Base-by-base conservation (phyloP, 1,284 basidiomycete genomes). In the Polyporus tsugae region DNA sequence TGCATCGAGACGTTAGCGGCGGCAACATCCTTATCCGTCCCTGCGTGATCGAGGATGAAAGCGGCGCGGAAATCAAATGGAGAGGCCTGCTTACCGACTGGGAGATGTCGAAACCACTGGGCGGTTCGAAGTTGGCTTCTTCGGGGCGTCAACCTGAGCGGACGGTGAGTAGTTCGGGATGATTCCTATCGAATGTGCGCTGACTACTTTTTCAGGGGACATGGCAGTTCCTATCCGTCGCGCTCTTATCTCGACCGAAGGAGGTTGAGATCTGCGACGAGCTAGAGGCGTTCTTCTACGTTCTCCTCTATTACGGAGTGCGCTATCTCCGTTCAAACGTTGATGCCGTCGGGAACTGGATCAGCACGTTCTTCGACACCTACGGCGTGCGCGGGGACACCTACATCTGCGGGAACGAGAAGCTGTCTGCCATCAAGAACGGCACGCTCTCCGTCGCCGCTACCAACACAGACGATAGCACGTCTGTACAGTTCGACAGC, bases 71-170 rank as follows among this genome's bases (percentile, higher is more conserved):
- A 2, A n/a, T 70, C 6, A 44, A 60, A 22, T 65, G 69, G 63
- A n/a, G 10, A 1, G 70, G 70, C 1, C 6, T 71, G 0, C 67
- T 71, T 13, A 42, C 53, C 4, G 66, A 71, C 53, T 71, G 70
- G 70, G 70, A 71, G 42, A 42, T 71, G 44, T 63, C 70, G 1
- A 66, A 70, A n/a, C n/a, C n/a, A n/a, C n/a, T n/a, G n/a, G n/a
- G n/a, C n/a, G n/a, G n/a, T n/a, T n/a, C n/a, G n/a, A n/a, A n/a
- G n/a, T n/a, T n/a, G n/a, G n/a, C n/a, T n/a, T n/a, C n/a, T n/a
- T n/a, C n/a, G n/a, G n/a, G n/a, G 7, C 52, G 63, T 6, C 67
- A 69, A 39, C 63, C 64, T 1, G 44, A 52, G 9, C 42, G 64
- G 1, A 65, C 60, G 15, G 67, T 69, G 25, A 10, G 64, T 63